Conservation (phyloP, 768 basidiomycete genomes). For the Leccinum aurantiacum region DNA sequence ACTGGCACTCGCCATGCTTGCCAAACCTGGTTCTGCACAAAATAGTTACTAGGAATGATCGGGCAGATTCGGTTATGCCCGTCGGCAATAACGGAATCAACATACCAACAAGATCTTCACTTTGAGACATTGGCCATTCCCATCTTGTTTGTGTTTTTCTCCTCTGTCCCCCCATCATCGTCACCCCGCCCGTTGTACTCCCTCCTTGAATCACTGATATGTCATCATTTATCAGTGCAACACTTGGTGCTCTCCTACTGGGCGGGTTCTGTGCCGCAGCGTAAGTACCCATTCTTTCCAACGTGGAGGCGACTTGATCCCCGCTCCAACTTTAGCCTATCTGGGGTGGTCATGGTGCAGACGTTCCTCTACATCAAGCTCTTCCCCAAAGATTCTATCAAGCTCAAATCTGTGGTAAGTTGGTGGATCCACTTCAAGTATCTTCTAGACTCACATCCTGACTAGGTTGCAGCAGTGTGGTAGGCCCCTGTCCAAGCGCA, state of each 20-base stretch:
- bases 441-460: background rate
- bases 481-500: constrained; percentile 1
- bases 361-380: constrained; percentile 31
- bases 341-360: constrained; percentile 29
- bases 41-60: background rate
- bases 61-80: background rate
- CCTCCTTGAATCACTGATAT: constrained; percentile 2
- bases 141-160: too few relatives aligned
- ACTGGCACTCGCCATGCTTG: too few relatives aligned
- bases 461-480: constrained; percentile 31
- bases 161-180: background rate
- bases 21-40: background rate
- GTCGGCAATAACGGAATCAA: background rate
- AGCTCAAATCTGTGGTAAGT: constrained; percentile 27
- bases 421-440: background rate
- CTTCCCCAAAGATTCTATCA: constrained; percentile 25
- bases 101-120: background rate
- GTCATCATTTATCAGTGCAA: constrained; percentile 17
- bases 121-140: background rate
- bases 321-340: constrained; percentile 20
- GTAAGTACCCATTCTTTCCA: constrained; percentile 12
- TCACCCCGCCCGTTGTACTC: background rate
- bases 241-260: constrained; percentile 30
- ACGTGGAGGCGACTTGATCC: background rate
- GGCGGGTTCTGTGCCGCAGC: constrained; percentile 32